Evolutionary conservation across 805 yeast species (phyloP), one percentile per base, ranked within the genome.

Genomic region (Komagataella phaffii): DNA sequence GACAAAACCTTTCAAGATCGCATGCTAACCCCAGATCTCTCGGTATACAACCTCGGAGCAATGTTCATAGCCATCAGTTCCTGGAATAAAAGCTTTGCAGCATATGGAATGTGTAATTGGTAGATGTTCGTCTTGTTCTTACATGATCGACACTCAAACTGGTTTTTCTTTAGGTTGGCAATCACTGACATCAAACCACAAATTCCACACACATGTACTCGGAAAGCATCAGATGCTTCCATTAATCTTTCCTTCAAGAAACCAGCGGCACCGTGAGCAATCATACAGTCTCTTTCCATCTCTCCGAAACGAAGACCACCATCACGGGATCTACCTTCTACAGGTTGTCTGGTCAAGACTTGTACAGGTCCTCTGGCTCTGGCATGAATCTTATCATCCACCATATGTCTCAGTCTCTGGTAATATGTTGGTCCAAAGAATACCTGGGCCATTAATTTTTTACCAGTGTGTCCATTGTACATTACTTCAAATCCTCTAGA

Each of bases 201-300:
- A 62, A 91, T 81, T 64, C 98, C 99, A 75, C 99, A 93, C 30
- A 93, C 84, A 66, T 93, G 98, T 46, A 93, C 98, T 70, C 98
- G 80, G 76, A 93, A 93, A 1, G 98, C 97, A 73, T 93, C 99
- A 0, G 98, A 91, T 10, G 97, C 96, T 70, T 93, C 98, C 97
- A 93, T 91, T 67, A 93, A 75, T 68, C 99, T 80, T 73, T 93
- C 99, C 70, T 91, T 89, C 73, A 93, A 79, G 75, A 93, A 91
- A 6, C 97, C 95, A 3, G 99, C 97, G 12, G 97, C 98, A 68
- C 99, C 99, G 66, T 93, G 98, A 2, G 99, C 99, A 76, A 93
- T 93, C 97, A 93, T 91, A 85, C 99, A 93, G 77, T 93, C 99
- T 75, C 99, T 88, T 73, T 93, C 99, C 99, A 93, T 93, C 71